Base-by-base conservation (phyloP, 176 grass and related monocot species). In the Aegilops bicornis region DNA sequence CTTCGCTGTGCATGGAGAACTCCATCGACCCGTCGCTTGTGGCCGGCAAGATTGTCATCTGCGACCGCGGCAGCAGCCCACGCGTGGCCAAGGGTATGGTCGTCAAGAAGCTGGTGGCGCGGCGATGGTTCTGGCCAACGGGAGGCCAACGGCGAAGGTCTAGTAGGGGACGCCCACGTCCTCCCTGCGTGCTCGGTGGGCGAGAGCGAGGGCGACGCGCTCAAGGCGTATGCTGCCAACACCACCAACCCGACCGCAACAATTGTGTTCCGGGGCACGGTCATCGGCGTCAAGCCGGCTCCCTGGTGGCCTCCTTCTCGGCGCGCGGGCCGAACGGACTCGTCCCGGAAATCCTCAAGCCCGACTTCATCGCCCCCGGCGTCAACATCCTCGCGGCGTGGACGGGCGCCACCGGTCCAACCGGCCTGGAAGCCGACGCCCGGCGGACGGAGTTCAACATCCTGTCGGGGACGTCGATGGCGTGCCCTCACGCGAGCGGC, bases 331-430 rank as follows among this genome's bases (percentile, higher is more conserved):
- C 96, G 32, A 96, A 96, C 64, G 96, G 96, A 0, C 86, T 98
- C 20, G 91, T 88, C 10, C 96, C 96, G 10, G 92, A 94, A 5
- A 88, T 98, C 76, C 93, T 98, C 11, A 98, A 98, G 90, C 96
- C 96, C 4, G 96, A 98, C 82, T 88, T 98, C 79, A 87, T 98
- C 29, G 93, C 96, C 0, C 96, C 96, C 0, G 96, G 96, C 10
- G 96, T 98, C 20, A 98, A 98, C 86, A 98, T 98, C 77, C 93
- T 98, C 29, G 96, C 96, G 29, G 93, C 93, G 40, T 98, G 96
- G 96, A 98, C 93, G 32, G 92, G 91, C 36, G 90, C 96, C 36
- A 56, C 86, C 2, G 96, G 93, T 0, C 96, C 96, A 12, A 98
- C 93, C 17, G 93, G 93, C 4, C 88, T 98, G 23, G 82, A 87